A percentile compares a stretch with the other conserved stretches of the same genome.
phyloP scores from a whole-genome alignment of 495 filamentous ascomycete genomes.

The Xylona heveae region DNA sequence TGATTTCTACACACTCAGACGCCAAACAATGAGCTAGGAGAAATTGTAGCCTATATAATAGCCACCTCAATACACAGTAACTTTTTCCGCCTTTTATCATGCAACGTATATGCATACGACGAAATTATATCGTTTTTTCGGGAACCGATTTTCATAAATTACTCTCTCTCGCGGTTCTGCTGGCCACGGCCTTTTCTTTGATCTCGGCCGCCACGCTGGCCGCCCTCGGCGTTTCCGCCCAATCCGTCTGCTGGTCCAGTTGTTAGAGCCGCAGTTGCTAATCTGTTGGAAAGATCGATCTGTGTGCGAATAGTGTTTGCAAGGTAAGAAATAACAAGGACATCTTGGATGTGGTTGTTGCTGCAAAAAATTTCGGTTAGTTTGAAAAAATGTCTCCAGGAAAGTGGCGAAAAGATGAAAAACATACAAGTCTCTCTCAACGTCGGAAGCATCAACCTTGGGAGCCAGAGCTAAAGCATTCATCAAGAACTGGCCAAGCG shows the following conservation, averaged over 20 bases:
- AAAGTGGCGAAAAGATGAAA: no score
- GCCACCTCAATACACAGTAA: no score
- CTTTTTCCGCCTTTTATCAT: no score
- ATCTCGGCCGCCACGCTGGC: conserved; percentile 7
- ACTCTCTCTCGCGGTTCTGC: background rate
- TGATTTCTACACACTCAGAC: no score
- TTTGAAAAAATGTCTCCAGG: no score
- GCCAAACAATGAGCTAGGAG: no score
- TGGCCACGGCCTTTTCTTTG: background rate
- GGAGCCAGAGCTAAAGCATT: conserved; percentile 78
- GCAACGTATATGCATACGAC: no score
- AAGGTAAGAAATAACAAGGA: conserved; percentile 88
- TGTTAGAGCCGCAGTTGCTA: conserved; percentile 67
- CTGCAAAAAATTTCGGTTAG: conserved; percentile 16
- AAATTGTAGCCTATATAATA: no score
- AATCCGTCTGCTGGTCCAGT: conserved; percentile 16
- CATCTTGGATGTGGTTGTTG: conserved; percentile 98
- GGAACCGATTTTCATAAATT: no score
- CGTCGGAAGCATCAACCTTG: conserved; percentile 72
- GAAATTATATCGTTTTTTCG: no score
- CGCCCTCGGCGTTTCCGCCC: conserved; percentile 5
- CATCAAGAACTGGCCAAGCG: conserved; percentile 84
- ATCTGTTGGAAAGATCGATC: conserved; percentile 87
- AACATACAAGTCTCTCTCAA: conserved; percentile 81
- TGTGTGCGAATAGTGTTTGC: conserved; percentile 98